Percentiles rank a stretch among this genome's conserved stretches.
phyloP scores from a whole-genome alignment of 495 filamentous ascomycete species.

The Tuber indicum region DNA sequence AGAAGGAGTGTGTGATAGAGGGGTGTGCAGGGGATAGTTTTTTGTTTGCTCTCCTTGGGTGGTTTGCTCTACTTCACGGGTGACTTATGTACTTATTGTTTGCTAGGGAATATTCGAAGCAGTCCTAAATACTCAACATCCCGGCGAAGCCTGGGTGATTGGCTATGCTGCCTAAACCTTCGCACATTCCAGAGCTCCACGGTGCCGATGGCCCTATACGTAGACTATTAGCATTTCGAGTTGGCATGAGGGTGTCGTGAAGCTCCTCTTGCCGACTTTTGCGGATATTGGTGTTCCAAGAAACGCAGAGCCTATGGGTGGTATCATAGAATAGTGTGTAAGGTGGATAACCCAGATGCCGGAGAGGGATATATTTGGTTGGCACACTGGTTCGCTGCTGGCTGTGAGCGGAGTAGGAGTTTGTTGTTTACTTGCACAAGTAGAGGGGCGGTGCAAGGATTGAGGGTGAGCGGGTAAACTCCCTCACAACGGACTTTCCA shows the following conservation, averaged over 20 bases:
- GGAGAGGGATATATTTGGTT: slow-evolving; percentile 45
- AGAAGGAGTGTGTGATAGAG: slow-evolving; percentile 22
- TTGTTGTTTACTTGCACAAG: neutral
- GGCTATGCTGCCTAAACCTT: neutral
- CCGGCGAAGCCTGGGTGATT: neutral
- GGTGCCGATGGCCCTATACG: slow-evolving; percentile 9
- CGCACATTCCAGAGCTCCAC: neutral
- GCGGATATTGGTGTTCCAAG: neutral
- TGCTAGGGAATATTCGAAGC: neutral
- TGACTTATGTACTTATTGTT: neutral
- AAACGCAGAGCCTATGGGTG: slow-evolving; percentile 9
- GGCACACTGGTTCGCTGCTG: neutral
- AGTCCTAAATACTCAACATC: neutral
- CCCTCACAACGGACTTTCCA: neutral
- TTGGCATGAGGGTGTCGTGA: neutral
- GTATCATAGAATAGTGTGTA: slow-evolving; percentile 39
- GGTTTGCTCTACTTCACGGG: neutral
- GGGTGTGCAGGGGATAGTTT: slow-evolving; percentile 6
- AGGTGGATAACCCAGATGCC: slow-evolving; percentile 49
- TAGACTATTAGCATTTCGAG: neutral
- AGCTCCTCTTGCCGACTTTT: neutral
- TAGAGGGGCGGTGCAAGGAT: neutral
- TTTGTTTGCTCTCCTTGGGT: neutral
- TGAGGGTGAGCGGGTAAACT: neutral
- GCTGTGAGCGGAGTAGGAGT: neutral